Base-by-base conservation (phyloP, 305 asterid species). In the Rubia peregrina region DNA sequence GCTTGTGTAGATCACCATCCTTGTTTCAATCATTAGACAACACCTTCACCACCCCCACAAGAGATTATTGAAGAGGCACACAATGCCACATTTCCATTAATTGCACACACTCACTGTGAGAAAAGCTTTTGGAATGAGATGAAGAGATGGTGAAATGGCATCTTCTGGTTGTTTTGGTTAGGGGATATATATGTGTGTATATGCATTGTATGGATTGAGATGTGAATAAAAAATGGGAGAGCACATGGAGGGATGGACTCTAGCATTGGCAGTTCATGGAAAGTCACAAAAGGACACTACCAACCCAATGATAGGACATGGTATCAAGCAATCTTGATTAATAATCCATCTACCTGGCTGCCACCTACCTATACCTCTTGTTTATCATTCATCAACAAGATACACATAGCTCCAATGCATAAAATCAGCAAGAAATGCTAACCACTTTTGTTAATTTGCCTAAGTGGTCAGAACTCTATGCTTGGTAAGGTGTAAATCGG, bases 201-300 rank as follows among this genome's bases (percentile, higher is more conserved):
- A 76, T 78, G 70, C 57, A 71, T 65, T 48, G 73, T 73, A 78
- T 81, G 85, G 79, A 65, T 63, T 65, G 33, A 70, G 67, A 61
- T 76, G 17, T 71, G 67, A 66, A 38, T 30, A 22, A 61, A 64
- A 65, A 76, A 6, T 70, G 67, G 65, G 12, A 30, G 53, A 65
- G 86, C 91, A 84, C 91, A 86, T 83, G 91, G 72, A 76, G 83
- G 83, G 59, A 85, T 79, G 90, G 84, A 82, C 73, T 67, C 65
- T 80, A 63, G 65, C 49, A 43, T 38, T 71, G 73, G 71, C 67
- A 43, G 36, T 76, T 70, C 74, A 73, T 69, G 70, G 70, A 70
- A 69, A 69, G 63, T 73, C 85, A 77, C 77, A 73, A 70, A 76
- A 82, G 71, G 93, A 82, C 87, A 80, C 69, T 78, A 83, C 87